Percentiles rank a stretch among this genome's conserved stretches.
Evolutionary conservation across 164 flowering plant genomes (phyloP).

Genomic region (Umbellularia californica): DNA sequence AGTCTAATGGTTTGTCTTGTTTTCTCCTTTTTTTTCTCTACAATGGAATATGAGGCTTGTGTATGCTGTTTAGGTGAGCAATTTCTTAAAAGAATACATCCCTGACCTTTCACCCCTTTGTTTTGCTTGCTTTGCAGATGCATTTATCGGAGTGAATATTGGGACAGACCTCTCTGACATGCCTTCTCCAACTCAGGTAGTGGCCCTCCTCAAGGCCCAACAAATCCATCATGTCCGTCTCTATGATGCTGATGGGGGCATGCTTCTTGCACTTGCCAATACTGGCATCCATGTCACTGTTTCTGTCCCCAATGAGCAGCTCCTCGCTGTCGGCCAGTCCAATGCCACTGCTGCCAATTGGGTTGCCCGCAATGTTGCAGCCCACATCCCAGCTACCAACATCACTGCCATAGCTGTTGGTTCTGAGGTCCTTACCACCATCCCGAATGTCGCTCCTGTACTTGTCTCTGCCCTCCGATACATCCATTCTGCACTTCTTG

Average conservation of each 20-base stretch:
- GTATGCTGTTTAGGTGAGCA: background rate
- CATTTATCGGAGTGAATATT: constrained; percentile 79
- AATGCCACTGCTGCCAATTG: constrained; percentile 90
- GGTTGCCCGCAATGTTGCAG: constrained; percentile 67
- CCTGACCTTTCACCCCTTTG: background rate
- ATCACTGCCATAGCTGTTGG: constrained; percentile 86
- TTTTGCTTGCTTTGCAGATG: constrained; percentile 34
- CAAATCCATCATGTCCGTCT: constrained; percentile 70
- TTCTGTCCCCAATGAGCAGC: constrained; percentile 71
- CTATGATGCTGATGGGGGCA: constrained; percentile 70
- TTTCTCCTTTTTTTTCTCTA: too few species aligned
- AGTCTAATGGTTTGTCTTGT: background rate
- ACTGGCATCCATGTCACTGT: constrained; percentile 65
- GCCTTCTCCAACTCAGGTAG: constrained; percentile 88
- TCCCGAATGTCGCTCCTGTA: constrained; percentile 84
- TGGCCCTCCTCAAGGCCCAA: constrained; percentile 79
- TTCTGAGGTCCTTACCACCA: constrained; percentile 67
- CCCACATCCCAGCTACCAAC: constrained; percentile 76
- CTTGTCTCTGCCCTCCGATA: constrained; percentile 64
- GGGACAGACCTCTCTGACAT: constrained; percentile 73
- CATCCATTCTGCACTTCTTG: constrained; percentile 75
- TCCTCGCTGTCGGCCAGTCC: constrained; percentile 85
- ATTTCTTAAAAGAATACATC: background rate
- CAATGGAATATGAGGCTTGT: too few species aligned
- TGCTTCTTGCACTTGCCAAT: constrained; percentile 78